A percentile compares a stretch with the other conserved stretches of the same genome.
Evolutionary conservation across 177 flowering plant genomes (phyloP).

Genomic region (Vitis hybrid): DNA sequence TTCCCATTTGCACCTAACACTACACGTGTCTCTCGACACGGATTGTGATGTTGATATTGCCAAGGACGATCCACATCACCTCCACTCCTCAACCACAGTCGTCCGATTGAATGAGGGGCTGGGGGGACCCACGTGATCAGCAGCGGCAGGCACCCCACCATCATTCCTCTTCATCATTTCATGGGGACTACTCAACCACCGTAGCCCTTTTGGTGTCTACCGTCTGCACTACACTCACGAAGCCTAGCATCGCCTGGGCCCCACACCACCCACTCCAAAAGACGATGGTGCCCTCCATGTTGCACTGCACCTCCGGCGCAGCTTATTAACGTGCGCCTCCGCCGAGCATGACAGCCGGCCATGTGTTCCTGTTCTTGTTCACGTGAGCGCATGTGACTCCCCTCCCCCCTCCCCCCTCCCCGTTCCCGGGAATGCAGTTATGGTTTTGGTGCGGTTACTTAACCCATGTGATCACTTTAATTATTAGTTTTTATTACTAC

Average conservation of each 20-base stretch:
- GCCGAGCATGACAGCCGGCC: constrained; percentile 25
- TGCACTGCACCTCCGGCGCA: background rate
- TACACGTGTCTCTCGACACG: constrained; percentile 9
- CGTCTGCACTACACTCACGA: constrained; percentile 8
- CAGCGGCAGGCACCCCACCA: constrained; percentile 5
- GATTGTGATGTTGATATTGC: background rate
- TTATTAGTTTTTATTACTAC: background rate
- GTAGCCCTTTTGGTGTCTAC: constrained; percentile 2
- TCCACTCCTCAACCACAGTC: background rate
- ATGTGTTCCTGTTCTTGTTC: constrained; percentile 23
- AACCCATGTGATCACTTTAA: constrained; percentile 25
- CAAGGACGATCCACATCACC: background rate
- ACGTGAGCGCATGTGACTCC: constrained; percentile 38
- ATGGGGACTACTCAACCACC: constrained; percentile 18
- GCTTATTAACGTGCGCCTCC: background rate
- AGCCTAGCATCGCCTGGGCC: background rate
- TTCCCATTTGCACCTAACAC: background rate
- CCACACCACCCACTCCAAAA: background rate
- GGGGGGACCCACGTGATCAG: constrained; percentile 2
- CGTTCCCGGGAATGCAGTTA: constrained; percentile 19
- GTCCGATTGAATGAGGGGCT: background rate
- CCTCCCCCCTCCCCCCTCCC: background rate
- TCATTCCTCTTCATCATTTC: background rate
- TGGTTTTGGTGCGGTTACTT: constrained; percentile 5
- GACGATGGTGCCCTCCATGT: constrained; percentile 9